These are phyloP conservation scores for Penicillium subrubescens DNA, from an alignment of 495 filamentous ascomycete genomes.

Conservation along the genomic window DNA sequence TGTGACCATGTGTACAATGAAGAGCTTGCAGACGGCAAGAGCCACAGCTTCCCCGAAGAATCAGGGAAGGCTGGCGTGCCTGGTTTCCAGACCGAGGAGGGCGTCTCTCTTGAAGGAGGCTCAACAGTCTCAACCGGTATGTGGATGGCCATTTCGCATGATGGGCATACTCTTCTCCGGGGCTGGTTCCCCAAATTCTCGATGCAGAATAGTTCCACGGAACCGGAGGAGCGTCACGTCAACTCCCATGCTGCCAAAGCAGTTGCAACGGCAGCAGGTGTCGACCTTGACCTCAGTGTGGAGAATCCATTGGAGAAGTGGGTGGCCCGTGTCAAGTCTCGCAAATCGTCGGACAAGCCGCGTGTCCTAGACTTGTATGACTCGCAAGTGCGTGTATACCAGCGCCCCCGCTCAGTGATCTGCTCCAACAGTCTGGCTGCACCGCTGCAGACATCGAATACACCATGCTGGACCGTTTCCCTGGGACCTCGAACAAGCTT, in stretches of 20 bases:
- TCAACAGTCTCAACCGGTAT: slow-evolving; percentile 43
- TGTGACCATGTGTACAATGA: slow-evolving; percentile 85
- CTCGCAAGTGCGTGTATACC: slow-evolving; percentile 46
- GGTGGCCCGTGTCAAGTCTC: slow-evolving; percentile 45
- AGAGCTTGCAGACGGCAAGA: slow-evolving; percentile 64
- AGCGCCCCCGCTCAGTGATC: slow-evolving; percentile 48
- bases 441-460: slow-evolving; percentile 39
- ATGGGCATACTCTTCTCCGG: slow-evolving; percentile 65
- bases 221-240: slow-evolving; percentile 54
- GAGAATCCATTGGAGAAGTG: slow-evolving; percentile 62
- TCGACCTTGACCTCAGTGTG: slow-evolving; percentile 71
- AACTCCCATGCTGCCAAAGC: slow-evolving; percentile 73
- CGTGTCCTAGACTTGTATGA: slow-evolving; percentile 48
- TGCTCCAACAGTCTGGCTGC: slow-evolving; percentile 35
- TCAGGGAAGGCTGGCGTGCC: slow-evolving; percentile 10
- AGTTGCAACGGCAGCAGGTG: slow-evolving; percentile 53
- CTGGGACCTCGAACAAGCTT: slow-evolving; percentile 39
- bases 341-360: slow-evolving; percentile 23
- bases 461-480: slow-evolving; percentile 45
- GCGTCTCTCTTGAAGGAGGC: slow-evolving; percentile 18
- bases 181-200: slow-evolving; percentile 62
- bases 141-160: slow-evolving; percentile 72
- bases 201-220: slow-evolving; percentile 33
- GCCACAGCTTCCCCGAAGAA: slow-evolving; percentile 22
- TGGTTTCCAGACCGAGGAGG: slow-evolving; percentile 39